Percentiles rank a stretch among this genome's conserved stretches.
phyloP scores from a whole-genome alignment of 2,329 filamentous ascomycete genomes.

The Aureobasidium sp. region DNA sequence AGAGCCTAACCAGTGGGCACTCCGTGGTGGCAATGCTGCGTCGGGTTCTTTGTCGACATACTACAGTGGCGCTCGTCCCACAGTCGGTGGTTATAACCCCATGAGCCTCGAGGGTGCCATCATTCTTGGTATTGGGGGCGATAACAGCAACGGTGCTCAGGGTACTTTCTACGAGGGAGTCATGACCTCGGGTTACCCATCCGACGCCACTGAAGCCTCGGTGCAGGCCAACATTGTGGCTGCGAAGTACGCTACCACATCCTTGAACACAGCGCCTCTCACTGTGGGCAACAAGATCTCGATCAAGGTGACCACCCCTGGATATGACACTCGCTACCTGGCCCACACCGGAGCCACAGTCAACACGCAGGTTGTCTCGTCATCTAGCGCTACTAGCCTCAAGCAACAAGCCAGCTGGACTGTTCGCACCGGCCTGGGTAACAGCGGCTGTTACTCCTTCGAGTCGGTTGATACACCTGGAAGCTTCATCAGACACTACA shows the following conservation, averaged over 20 bases:
- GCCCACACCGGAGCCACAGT: conserved; percentile 44
- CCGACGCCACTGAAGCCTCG: conserved; percentile 47
- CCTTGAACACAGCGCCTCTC: conserved; percentile 43
- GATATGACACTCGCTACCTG: conserved; percentile 47
- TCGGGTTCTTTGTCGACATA: conserved; percentile 49
- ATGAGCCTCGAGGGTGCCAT: conserved; percentile 60
- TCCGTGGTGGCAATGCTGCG: conserved; percentile 49
- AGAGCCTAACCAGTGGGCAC: conserved; percentile 45
- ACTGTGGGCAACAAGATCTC: conserved; percentile 44
- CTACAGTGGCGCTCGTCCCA: conserved; percentile 50
- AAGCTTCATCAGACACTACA: conserved; percentile 49
- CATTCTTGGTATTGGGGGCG: conserved; percentile 62
- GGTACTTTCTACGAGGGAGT: conserved; percentile 54
- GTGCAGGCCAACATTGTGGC: conserved; percentile 46
- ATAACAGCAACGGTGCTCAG: conserved; percentile 52
- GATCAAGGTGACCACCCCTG: conserved; percentile 46
- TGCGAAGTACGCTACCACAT: conserved; percentile 44
- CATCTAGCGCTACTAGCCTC: conserved; percentile 41
- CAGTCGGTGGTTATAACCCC: conserved; percentile 43
- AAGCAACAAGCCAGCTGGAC: conserved; percentile 47
- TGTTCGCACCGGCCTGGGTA: conserved; percentile 47
- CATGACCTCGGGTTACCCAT: conserved; percentile 55
- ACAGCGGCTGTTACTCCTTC: conserved; percentile 52
- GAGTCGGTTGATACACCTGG: conserved; percentile 51
- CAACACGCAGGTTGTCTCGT: conserved; percentile 48